Percentiles rank a stretch among this genome's conserved stretches.
These are phyloP conservation scores for Trichoderma semiorbis DNA, from an alignment of 2,329 filamentous ascomycete genomes.

Conservation along the genomic window DNA sequence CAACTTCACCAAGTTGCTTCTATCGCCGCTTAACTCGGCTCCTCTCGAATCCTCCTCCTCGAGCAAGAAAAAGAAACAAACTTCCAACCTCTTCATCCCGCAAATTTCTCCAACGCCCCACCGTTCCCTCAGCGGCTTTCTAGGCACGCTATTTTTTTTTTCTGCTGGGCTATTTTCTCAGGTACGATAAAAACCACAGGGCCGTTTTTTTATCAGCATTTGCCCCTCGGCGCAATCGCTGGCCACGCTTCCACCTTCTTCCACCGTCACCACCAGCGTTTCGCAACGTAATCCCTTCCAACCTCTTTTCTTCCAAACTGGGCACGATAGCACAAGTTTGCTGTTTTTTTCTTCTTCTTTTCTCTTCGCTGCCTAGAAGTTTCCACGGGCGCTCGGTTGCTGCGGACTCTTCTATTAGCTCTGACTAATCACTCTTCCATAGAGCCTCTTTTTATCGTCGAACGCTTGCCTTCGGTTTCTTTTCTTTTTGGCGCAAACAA, in stretches of 20 bases:
- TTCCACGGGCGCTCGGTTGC: not conserved
- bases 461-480: not conserved
- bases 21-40: not conserved
- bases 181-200: not conserved
- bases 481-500: constrained; percentile 5
- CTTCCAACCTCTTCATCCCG: not conserved
- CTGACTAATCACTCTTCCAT: constrained; percentile 15
- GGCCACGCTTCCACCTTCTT: constrained; percentile 2
- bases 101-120: constrained; percentile 12
- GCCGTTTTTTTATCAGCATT: not conserved
- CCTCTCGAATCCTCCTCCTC: not conserved
- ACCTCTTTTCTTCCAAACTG: not conserved
- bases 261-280: not conserved
- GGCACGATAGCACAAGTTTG: not conserved
- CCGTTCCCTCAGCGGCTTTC: constrained; percentile 7
- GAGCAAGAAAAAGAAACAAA: not conserved
- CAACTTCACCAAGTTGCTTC: not conserved
- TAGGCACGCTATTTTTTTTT: constrained; percentile 14
- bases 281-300: not conserved
- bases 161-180: constrained; percentile 8
- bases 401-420: not conserved
- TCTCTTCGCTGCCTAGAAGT: not conserved
- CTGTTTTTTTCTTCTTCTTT: not conserved
- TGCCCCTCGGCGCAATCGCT: constrained; percentile 11
- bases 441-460: constrained; percentile 4